Base-by-base conservation (phyloP, 176 grass and related monocot species). In the Phyllostachys edulis region DNA sequence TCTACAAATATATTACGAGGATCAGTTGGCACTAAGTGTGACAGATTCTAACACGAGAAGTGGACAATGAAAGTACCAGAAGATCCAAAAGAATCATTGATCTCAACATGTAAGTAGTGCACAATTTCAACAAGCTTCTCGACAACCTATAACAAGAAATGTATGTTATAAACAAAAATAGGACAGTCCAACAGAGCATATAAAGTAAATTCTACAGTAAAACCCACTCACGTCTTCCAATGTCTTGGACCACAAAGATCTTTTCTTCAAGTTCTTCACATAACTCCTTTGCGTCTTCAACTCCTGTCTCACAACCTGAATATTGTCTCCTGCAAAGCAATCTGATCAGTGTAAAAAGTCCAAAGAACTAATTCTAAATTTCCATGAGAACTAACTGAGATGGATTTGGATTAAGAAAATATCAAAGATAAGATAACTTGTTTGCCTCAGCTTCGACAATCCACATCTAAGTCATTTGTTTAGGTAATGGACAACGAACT, bases 181-280 rank as follows among this genome's bases (percentile, higher is more conserved):
- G 41, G 40, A 55, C 1, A 67, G 29, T 38, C 16, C 71, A 69
- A 56, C 21, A 3, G 34, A 77, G 12, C 27, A 82, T 59, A 77
- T 56, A 27, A 60, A 82, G 32, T 9, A 24, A 78, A 91, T 52
- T 79, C 11, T 69, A 72, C 17, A 81, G 62, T 29, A 71, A 63
- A 66, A 74, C 12, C 38, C 85, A 66, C 83, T 52, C 78, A 98
- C 96, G 41, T 94, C 87, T 91, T 99, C 96, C 71, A 99, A 82
- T 64, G 80, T 91, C 71, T 85, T 96, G 64, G 91, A 92, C 96
- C 96, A 99, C 60, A 99, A 86, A 89, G 96, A 96, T 90, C 89
- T 90, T 88, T 90, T 99, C 87, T 99, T 92, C 87, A 99, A 90
- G 79, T 78, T 94, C 71, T 94, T 96, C 32, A 99, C 96, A 75